Conservation (phyloP, 2,329 filamentous ascomycete genomes). For the Sclerotinia subarctica region DNA sequence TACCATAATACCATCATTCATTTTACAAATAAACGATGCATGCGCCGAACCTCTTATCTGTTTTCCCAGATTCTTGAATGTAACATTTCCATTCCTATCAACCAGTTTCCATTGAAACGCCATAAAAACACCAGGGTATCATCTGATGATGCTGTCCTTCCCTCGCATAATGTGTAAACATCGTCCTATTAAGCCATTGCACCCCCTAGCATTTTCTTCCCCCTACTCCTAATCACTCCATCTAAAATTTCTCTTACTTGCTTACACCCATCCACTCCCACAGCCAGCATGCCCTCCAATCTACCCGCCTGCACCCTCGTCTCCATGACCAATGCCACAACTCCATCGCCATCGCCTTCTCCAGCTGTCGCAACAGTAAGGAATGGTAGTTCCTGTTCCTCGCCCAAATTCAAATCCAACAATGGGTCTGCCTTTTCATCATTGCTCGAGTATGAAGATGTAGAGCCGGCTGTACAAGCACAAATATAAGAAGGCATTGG, state of each 20-base stretch:
- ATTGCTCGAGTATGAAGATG: conserved; percentile 60
- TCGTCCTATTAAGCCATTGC: conserved; percentile 1
- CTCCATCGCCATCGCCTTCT: conserved; percentile 58
- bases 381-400: conserved; percentile 85
- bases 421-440: conserved; percentile 73
- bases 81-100: neutral
- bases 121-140: conserved; percentile 24
- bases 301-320: conserved; percentile 78
- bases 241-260: conserved; percentile 81
- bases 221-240: conserved; percentile 70
- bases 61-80: neutral
- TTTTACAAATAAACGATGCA: neutral
- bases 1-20: conserved; percentile 5
- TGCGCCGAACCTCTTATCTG: neutral
- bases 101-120: conserved; percentile 14
- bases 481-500: conserved; percentile 92
- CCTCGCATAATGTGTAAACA: neutral
- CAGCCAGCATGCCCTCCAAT: conserved; percentile 88
- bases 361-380: conserved; percentile 82
- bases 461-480: conserved; percentile 83
- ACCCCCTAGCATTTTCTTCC: conserved; percentile 59
- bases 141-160: conserved; percentile 19
- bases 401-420: conserved; percentile 73
- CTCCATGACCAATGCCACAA: conserved; percentile 81
- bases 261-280: conserved; percentile 88